phyloP scores from a whole-genome alignment of 306 rosid species.

The Quercus aquifolioides region DNA sequence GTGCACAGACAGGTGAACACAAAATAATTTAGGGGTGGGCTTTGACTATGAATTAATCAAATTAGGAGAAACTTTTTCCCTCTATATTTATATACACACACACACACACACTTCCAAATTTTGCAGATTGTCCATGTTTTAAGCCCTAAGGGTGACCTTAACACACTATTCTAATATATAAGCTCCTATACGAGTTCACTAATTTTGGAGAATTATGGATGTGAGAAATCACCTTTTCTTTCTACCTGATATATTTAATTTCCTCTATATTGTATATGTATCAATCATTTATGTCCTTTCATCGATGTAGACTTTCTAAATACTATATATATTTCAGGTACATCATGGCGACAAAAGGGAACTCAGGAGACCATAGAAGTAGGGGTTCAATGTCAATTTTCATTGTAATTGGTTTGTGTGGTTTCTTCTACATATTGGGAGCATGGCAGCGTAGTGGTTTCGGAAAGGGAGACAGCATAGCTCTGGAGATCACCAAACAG shows the following conservation, averaged over 20 bases:
- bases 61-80: neutral
- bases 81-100: neutral
- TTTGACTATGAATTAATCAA: neutral
- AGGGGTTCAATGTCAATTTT: constrained; percentile 47
- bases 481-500: constrained; percentile 59
- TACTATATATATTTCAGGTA: constrained; percentile 14
- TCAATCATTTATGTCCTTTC: constrained; percentile 4
- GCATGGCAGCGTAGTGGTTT: constrained; percentile 89
- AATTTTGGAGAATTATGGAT: neutral
- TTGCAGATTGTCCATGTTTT: too few relatives aligned
- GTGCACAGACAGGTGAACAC: neutral
- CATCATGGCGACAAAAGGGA: constrained; percentile 74
- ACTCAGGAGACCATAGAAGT: constrained; percentile 56
- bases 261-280: neutral
- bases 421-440: constrained; percentile 77
- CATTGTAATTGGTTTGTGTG: constrained; percentile 61
- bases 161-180: too few relatives aligned
- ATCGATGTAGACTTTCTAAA: constrained; percentile 4
- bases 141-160: too few relatives aligned
- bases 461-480: constrained; percentile 88
- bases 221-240: neutral
- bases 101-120: neutral
- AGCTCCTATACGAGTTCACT: neutral
- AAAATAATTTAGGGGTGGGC: neutral
- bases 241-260: neutral